Evolutionary conservation across 495 filamentous ascomycete genomes (phyloP), one percentile per base, ranked within the genome.

Genomic region (Aspergillus kassunensis): DNA sequence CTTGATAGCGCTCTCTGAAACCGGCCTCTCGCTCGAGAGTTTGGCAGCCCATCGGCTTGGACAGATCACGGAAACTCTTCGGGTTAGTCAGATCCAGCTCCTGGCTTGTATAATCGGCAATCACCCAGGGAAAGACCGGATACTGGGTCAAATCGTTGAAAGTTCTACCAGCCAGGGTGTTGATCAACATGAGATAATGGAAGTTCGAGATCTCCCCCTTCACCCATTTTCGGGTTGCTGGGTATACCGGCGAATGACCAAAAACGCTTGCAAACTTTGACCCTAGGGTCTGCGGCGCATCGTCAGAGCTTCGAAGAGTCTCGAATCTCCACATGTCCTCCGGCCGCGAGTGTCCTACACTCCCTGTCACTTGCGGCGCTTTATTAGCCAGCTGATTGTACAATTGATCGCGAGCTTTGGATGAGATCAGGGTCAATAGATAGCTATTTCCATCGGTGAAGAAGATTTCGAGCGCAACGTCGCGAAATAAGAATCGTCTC

Each of bases 141-240:
- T 98, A 98, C 56, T 97, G 95, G 1, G 93, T 98, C 9, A 98
- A 73, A 65, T 98, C 93, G 61, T 98, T 98, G 77, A 98, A 98
- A 0, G 93, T 97, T 43, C 93, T 77, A 25, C 93, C 93, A 16
- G 93, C 93, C 78, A 97, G 89, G 6, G 95, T 97, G 61, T 98
- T 98, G 63, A 98, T 81, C 37, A 96, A 79, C 95, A 98, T 97
- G 23, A 98, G 79, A 66, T 98, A 98, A 66, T 96, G 90, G 61
- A 97, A 98, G 64, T 98, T 98, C 6, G 95, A 97, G 8, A 97
- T 89, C 59, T 97, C 95, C 6, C 93, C 95, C 61, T 84, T 86
- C 46, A 89, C 77, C 93, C 93, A 98, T 73, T 86, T 88, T 30
- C 84, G 85, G 54, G 95, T 97, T 37, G 89, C 85, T 23, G 91